phyloP scores from a whole-genome alignment of 805 yeast genomes.

The Barnettozyma wickerhamii region DNA sequence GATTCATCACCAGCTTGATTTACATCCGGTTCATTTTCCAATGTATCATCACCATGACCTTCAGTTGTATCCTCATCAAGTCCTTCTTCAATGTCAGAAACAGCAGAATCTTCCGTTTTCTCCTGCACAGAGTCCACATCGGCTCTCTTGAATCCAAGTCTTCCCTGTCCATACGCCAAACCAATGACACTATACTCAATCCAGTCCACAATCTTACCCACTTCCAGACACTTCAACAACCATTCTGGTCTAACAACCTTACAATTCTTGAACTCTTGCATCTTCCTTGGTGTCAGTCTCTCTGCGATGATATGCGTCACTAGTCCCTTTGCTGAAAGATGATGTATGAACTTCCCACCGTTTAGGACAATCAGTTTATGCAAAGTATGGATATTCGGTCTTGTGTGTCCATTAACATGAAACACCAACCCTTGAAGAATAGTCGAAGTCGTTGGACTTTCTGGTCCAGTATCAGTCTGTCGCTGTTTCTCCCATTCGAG shows the following conservation, averaged over 20 bases:
- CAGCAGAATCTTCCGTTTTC: constrained; percentile 7
- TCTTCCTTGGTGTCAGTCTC: constrained; percentile 71
- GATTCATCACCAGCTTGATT: neutral
- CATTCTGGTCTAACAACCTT: constrained; percentile 81
- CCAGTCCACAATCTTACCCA: constrained; percentile 59
- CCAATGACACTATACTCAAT: constrained; percentile 52
- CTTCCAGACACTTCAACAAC: constrained; percentile 62
- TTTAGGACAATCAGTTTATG: constrained; percentile 66
- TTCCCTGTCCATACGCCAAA: constrained; percentile 51
- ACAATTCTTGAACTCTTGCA: constrained; percentile 56
- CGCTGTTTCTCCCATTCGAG: constrained; percentile 44
- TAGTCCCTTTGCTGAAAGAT: constrained; percentile 61
- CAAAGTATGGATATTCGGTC: constrained; percentile 70
- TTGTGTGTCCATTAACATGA: constrained; percentile 86
- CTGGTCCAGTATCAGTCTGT: constrained; percentile 10
- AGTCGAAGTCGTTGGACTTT: constrained; percentile 7
- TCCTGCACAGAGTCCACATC: constrained; percentile 3
- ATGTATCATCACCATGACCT: too few relatives aligned
- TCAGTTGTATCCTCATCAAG: constrained; percentile 7
- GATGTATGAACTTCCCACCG: constrained; percentile 77
- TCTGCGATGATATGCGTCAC: constrained; percentile 87
- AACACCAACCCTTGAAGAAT: constrained; percentile 63
- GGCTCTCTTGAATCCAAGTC: constrained; percentile 2
- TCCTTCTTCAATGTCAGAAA: constrained; percentile 9
- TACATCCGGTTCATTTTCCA: neutral